phyloP scores from a whole-genome alignment of 345 rosid genomes.

The Eucalyptus urophylla region DNA sequence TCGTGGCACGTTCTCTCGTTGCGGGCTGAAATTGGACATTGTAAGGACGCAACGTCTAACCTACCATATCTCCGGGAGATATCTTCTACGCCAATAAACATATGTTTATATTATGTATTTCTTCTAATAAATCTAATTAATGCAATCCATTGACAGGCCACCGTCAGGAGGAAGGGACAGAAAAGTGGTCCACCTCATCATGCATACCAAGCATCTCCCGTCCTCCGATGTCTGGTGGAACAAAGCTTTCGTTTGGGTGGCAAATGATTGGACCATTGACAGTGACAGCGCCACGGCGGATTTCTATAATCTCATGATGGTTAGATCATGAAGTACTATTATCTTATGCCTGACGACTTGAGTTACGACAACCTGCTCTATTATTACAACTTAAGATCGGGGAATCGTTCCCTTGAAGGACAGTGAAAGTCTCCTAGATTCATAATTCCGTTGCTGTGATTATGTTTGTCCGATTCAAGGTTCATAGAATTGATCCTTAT shows the following conservation, averaged over 20 bases:
- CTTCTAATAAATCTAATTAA: not conserved
- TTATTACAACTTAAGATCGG: not conserved
- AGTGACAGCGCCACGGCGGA: not conserved
- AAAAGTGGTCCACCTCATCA: not conserved
- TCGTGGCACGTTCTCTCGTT: not conserved
- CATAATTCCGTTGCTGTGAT: not conserved
- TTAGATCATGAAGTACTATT: not conserved
- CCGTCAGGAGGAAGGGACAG: not conserved
- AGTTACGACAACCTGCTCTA: accelerated
- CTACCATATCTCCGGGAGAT: not conserved
- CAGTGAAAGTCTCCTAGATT: not conserved
- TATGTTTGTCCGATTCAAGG: not conserved
- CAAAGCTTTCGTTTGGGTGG: not conserved
- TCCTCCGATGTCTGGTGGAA: not conserved
- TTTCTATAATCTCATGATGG: not conserved
- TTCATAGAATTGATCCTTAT: not conserved
- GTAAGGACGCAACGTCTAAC: not conserved
- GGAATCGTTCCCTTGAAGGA: not conserved
- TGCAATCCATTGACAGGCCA: not conserved
- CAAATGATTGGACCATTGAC: not conserved
- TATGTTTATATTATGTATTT: not conserved
- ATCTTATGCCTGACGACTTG: not conserved
- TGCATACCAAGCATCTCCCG: not conserved
- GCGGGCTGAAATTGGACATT: not conserved
- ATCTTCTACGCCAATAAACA: not conserved